A percentile compares a stretch with the other conserved stretches of the same genome.
phyloP scores from a whole-genome alignment of 1,284 basidiomycete species.

The Ceratorhiza oryzae-sativae region DNA sequence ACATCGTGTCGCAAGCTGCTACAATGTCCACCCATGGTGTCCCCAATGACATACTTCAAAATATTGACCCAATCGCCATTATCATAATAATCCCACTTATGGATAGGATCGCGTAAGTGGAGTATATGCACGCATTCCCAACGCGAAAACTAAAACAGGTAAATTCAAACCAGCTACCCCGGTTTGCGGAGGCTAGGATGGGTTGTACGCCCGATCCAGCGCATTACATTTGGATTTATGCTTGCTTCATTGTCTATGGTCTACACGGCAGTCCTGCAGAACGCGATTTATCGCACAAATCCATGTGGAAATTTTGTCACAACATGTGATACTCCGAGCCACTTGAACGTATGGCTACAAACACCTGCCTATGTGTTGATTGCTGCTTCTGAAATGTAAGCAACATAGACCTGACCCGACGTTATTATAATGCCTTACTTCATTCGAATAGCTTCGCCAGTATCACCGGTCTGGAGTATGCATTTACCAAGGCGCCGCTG shows the following conservation, averaged over 20 bases:
- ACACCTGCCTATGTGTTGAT: constrained; percentile 53
- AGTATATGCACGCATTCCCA: neutral
- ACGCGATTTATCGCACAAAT: constrained; percentile 75
- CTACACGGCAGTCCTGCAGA: constrained; percentile 66
- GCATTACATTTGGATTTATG: constrained; percentile 67
- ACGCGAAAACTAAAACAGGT: neutral
- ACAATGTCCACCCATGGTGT: constrained; percentile 26
- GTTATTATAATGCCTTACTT: constrained; percentile 48
- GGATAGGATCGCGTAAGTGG: constrained; percentile 24
- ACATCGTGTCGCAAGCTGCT: constrained; percentile 35
- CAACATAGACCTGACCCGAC: neutral
- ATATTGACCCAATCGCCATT: constrained; percentile 24
- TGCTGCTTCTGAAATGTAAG: constrained; percentile 26
- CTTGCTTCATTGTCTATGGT: constrained; percentile 63
- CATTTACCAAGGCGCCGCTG: constrained; percentile 84
- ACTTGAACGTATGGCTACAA: constrained; percentile 78
- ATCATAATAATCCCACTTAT: constrained; percentile 36
- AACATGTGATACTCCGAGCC: constrained; percentile 56
- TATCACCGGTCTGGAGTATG: constrained; percentile 82
- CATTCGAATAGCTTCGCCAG: constrained; percentile 74
- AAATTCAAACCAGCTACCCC: constrained; percentile 61
- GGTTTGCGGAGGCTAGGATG: constrained; percentile 67
- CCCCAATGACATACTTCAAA: constrained; percentile 31
- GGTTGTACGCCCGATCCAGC: constrained; percentile 76
- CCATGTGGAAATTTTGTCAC: constrained; percentile 70